Base-by-base conservation (phyloP, 768 basidiomycete species). In the Tephrocybe rancida region DNA sequence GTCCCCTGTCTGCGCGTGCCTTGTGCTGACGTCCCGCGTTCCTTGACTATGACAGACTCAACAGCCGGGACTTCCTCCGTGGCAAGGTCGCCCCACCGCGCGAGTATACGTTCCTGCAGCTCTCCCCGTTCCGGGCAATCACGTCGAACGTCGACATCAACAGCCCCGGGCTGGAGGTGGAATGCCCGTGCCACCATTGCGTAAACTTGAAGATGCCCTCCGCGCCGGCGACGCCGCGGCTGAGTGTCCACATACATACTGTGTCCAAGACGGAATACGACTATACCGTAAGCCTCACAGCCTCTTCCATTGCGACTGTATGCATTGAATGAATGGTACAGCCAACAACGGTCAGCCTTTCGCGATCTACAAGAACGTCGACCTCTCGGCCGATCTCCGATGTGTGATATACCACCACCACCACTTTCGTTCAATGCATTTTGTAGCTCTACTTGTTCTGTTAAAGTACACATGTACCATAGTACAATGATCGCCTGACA, bases 21-120 rank as follows among this genome's bases (percentile, higher is more conserved):
- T 38, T 37, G 35, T 4, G 16, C 35, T 37, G 16, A 25, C 47
- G 10, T 37, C 39, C 18, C 19, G 5, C 19, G 18, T 41, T 21
- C 39, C 19, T 13, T 30, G 25, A n/a, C 25, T 35, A 43, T 44
- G 19, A 52, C 55, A 80, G 79, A 18, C 61, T 81, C 41, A 80
- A 81, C 62, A 76, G 78, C 62, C 72, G 78, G 11, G 75, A 74
- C 29, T 72, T 69, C 14, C 65, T 80, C n/a, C 74, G 78, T 21
- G 76, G 76, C 50, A 72, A 71, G 52, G 71, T 65, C 0, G 58
- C 64, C 4, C 66, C 67, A 16, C 7, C 59, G 63, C 42, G 65
- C 43, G 66, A 70, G 22, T 62, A 63, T 29, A 70, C 71, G 7
- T 73, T 76, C 55, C 57, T 74, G 7, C 71, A 74, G 27, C 59